Evolutionary conservation across 2,329 filamentous ascomycete species (phyloP).

Genomic region (Fusarium oligoseptatum): DNA sequence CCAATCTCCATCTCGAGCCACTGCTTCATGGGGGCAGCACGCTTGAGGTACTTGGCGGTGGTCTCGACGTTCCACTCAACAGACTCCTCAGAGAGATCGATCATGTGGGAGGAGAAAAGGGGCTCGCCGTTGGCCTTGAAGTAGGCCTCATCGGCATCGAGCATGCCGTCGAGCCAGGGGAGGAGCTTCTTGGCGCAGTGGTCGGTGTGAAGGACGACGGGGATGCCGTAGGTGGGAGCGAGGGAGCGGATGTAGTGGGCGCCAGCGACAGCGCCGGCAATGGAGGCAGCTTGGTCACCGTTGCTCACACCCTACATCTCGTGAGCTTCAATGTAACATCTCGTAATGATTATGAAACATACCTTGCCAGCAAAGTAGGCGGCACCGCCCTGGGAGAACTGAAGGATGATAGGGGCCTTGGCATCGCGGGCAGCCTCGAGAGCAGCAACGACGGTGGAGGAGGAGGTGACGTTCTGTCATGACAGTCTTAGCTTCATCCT

Average conservation of each 20-base stretch:
- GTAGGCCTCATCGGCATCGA: slow-evolving; percentile 93
- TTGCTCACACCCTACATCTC: slow-evolving; percentile 78
- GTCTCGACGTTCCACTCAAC: slow-evolving; percentile 93
- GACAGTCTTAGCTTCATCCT: slow-evolving; percentile 6
- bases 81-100: slow-evolving; percentile 93
- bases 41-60: slow-evolving; percentile 93
- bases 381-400: slow-evolving; percentile 92
- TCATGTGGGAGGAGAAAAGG: slow-evolving; percentile 98
- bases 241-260: slow-evolving; percentile 94
- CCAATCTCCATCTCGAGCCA: slow-evolving; percentile 95
- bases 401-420: slow-evolving; percentile 92
- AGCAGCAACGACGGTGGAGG: slow-evolving; percentile 80
- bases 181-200: slow-evolving; percentile 99
- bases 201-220: slow-evolving; percentile 95
- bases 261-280: slow-evolving; percentile 87
- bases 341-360: slow-evolving; percentile 34
- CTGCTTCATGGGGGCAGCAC: slow-evolving; percentile 96
- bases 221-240: slow-evolving; percentile 88
- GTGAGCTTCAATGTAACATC: slow-evolving; percentile 29
- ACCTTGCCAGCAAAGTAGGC: slow-evolving; percentile 93
- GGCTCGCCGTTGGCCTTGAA: slow-evolving; percentile 95
- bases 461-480: slow-evolving; percentile 87
- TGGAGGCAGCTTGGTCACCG: slow-evolving; percentile 84
- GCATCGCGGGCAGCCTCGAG: slow-evolving; percentile 95
- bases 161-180: slow-evolving; percentile 96